phyloP scores from a whole-genome alignment of 2,329 filamentous ascomycete species.

The Exserohilum turcica region DNA sequence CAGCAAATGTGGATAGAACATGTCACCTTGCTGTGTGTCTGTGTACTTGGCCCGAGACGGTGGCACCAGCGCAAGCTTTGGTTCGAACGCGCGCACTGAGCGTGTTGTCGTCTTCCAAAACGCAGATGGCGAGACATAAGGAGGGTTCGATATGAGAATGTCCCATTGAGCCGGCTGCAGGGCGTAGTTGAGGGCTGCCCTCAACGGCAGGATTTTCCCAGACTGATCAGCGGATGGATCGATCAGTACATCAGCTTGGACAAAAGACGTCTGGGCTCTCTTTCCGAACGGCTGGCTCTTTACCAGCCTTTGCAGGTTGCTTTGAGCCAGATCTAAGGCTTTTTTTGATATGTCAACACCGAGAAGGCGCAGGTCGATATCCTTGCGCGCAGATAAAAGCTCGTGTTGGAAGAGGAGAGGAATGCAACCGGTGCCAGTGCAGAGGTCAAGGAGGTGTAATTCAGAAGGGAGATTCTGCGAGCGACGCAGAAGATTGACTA shows the following conservation, averaged over 20 bases:
- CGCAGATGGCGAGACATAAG: slow-evolving; percentile 75
- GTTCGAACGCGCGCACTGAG: slow-evolving; percentile 83
- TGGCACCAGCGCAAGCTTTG: slow-evolving; percentile 73
- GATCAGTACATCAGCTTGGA: slow-evolving; percentile 51
- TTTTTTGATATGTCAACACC: slow-evolving; percentile 74
- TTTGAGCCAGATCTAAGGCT: slow-evolving; percentile 68
- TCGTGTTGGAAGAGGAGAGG: slow-evolving; percentile 73
- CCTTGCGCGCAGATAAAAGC: slow-evolving; percentile 49
- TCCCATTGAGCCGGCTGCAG: slow-evolving; percentile 50
- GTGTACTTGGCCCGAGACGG: slow-evolving; percentile 13
- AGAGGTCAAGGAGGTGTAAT: slow-evolving; percentile 78
- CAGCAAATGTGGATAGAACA: slow-evolving; percentile 73
- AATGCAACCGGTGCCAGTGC: slow-evolving; percentile 91
- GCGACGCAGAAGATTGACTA: slow-evolving; percentile 37
- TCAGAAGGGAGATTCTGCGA: slow-evolving; percentile 27
- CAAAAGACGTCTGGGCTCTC: slow-evolving; percentile 52
- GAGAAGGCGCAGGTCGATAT: slow-evolving; percentile 55
- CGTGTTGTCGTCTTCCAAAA: slow-evolving; percentile 68
- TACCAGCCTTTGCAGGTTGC: slow-evolving; percentile 61
- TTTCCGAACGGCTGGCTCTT: slow-evolving; percentile 10
- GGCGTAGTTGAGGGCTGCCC: slow-evolving; percentile 19
- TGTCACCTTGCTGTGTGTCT: slow-evolving; percentile 49
- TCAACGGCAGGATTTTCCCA: slow-evolving; percentile 18
- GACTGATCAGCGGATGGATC: slow-evolving; percentile 56
- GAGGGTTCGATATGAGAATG: slow-evolving; percentile 84